Base-by-base conservation (phyloP, 768 basidiomycete genomes). In the Terana coerulea region DNA sequence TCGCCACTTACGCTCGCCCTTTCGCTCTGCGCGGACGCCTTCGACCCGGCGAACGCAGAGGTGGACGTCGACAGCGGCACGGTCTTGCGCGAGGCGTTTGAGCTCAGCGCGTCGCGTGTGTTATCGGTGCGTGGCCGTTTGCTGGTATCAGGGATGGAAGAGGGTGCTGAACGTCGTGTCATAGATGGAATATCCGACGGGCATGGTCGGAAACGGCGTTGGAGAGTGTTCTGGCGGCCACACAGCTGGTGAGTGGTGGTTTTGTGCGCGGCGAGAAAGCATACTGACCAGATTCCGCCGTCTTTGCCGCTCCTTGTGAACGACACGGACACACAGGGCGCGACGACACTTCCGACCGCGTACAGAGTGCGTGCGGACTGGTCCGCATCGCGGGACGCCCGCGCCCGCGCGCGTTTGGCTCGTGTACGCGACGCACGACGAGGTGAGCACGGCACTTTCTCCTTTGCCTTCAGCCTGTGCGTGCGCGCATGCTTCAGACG, bases 381-480 rank as follows among this genome's bases (percentile, higher is more conserved):
- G 47, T 25, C 30, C 14, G 21, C n/a, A n/a, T n/a, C n/a, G 17
- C 8, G 17, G 37, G 10, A 40, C 35, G 24, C 10, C 19, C 47
- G 44, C 47, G 21, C 54, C 54, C 33, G 52, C 53, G 26, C 28
- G 24, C 26, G 54, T 57, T 14, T 62, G 61, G 63, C 50, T 49
- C 33, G 58, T 64, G 3, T 64, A 59, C 37, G 34, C 45, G 46
- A 57, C 56, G 12, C 61, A 64, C 41, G 53, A 61, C 33, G 55
- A 61, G 61, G 63, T 62, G 24, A 36, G 61, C 49, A 19, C 37
- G 36, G 21, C 39, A 47, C 21, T 33, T 33, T 34, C 29, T 31
- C 24, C 5, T 26, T 55, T 31, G 22, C 28, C 15, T 29, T 30
- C 30, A 17, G 39, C 19, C 5, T 5, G 39, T 21, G 10, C 19